Evolutionary conservation across 2,329 filamentous ascomycete species (phyloP).

Genomic region (Akanthomyces muscarius): DNA sequence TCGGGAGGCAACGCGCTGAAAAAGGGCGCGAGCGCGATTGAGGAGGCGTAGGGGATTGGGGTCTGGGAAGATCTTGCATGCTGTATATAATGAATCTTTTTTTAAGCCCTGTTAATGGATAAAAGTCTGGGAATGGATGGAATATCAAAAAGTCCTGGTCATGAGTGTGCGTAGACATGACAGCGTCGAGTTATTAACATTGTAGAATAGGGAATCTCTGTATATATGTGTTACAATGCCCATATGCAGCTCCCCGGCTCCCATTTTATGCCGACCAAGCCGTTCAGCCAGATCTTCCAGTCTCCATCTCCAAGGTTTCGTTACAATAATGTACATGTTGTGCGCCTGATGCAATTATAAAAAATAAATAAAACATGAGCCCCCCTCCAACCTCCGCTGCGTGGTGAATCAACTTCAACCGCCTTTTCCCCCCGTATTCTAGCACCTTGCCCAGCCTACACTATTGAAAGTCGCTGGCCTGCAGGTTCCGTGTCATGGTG

Average conservation of each 20-base stretch:
- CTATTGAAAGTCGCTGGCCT: conserved; percentile 81
- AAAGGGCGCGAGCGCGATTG: conserved; percentile 50
- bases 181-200: background rate
- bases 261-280: background rate
- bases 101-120: conserved; percentile 5
- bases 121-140: conserved; percentile 15
- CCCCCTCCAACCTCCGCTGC: background rate
- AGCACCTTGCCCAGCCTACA: background rate
- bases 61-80: background rate
- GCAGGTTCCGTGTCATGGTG: conserved; percentile 91
- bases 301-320: background rate
- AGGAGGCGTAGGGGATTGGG: conserved; percentile 44
- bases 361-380: background rate
- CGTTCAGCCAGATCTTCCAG: background rate
- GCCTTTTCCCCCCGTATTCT: background rate
- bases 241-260: conserved; percentile 1
- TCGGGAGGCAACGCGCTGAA: conserved; percentile 57
- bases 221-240: conserved; percentile 3
- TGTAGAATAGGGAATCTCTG: conserved; percentile 15
- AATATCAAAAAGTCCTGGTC: background rate
- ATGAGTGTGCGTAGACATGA: background rate
- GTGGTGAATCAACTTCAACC: background rate
- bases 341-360: conserved; percentile 13
- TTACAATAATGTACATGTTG: conserved; percentile 14
- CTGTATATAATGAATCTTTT: conserved; percentile 17